phyloP scores from a whole-genome alignment of 352 stramenopile species.

The Plasmopara viticola region DNA sequence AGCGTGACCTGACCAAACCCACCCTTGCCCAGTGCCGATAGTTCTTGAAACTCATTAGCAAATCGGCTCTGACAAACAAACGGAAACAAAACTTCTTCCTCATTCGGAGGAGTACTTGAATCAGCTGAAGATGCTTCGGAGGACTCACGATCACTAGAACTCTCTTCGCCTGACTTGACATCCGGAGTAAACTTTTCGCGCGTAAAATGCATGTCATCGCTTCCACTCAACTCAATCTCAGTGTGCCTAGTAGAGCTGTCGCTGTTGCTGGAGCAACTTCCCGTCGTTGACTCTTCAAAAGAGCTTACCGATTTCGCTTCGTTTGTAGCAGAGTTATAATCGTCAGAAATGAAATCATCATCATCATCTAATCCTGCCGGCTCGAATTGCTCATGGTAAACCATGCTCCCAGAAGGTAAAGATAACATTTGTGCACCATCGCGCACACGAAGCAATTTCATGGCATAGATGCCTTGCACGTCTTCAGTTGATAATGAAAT shows the following conservation, averaged over 20 bases:
- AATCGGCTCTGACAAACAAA: slow-evolving; percentile 84
- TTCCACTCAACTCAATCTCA: slow-evolving; percentile 14
- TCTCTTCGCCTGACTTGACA: slow-evolving; percentile 28
- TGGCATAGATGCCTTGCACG: slow-evolving; percentile 22
- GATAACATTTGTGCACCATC: slow-evolving; percentile 18
- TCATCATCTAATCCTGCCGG: slow-evolving; percentile 30
- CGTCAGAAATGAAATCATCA: slow-evolving; percentile 12
- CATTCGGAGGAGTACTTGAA: slow-evolving; percentile 28
- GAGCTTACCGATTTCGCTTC: slow-evolving; percentile 31
- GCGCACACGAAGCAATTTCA: slow-evolving; percentile 20
- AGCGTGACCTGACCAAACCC: slow-evolving; percentile 93
- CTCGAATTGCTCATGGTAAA: slow-evolving; percentile 21
- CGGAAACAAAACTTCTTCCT: slow-evolving; percentile 69
- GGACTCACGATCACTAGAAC: slow-evolving; percentile 19
- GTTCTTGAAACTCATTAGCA: slow-evolving; percentile 77
- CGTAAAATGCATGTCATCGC: slow-evolving; percentile 7
- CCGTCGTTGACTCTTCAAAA: slow-evolving; percentile 37
- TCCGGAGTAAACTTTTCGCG: slow-evolving; percentile 13
- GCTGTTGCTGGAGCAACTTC: slow-evolving; percentile 33
- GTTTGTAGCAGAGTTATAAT: slow-evolving; percentile 24
- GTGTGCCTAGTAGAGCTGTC: slow-evolving; percentile 15
- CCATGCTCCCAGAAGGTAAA: slow-evolving; percentile 16
- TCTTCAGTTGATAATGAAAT: slow-evolving; percentile 20
- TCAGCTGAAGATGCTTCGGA: slow-evolving; percentile 52
- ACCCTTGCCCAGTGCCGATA: slow-evolving; percentile 87